Conservation (phyloP, 2,329 filamentous ascomycete species). For the Aspergillus tanneri region DNA sequence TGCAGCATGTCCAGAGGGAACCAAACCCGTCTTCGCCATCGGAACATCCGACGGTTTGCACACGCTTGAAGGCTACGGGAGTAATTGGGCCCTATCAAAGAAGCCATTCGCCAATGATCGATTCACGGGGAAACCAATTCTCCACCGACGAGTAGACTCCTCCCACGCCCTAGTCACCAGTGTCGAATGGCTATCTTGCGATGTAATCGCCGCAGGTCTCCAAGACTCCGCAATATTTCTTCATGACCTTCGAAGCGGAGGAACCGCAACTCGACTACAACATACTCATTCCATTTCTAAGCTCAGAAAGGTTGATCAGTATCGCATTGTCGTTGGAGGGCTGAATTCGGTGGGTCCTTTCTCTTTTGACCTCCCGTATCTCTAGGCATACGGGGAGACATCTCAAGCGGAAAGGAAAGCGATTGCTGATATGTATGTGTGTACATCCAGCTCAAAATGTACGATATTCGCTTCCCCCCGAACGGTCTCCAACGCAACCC, state of each 20-base stretch:
- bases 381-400: too few species aligned
- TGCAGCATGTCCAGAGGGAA: constrained; percentile 32
- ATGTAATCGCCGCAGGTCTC: constrained; percentile 38
- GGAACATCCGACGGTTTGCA: constrained; percentile 40
- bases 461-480: constrained; percentile 40
- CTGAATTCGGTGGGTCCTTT: constrained; percentile 28
- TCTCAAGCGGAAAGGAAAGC: too few species aligned
- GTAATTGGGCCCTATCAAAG: constrained; percentile 32
- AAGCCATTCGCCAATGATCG: constrained; percentile 25
- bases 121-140: constrained; percentile 13
- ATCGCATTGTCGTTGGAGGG: constrained; percentile 37
- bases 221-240: constrained; percentile 36
- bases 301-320: constrained; percentile 37
- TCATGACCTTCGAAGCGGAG: constrained; percentile 37
- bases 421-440: too few species aligned
- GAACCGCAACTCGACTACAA: constrained; percentile 32
- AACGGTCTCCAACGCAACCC: constrained; percentile 28
- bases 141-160: constrained; percentile 21
- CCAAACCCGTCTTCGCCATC: constrained; percentile 36
- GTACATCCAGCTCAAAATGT: constrained; percentile 42
- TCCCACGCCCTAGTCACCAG: constrained; percentile 32
- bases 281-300: constrained; percentile 36
- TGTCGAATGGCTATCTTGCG: constrained; percentile 40
- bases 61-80: constrained; percentile 29
- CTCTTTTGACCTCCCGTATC: too few species aligned